These are phyloP conservation scores for Lipomyces mesembrius DNA, from an alignment of 805 yeast species.

Conservation along the genomic window DNA sequence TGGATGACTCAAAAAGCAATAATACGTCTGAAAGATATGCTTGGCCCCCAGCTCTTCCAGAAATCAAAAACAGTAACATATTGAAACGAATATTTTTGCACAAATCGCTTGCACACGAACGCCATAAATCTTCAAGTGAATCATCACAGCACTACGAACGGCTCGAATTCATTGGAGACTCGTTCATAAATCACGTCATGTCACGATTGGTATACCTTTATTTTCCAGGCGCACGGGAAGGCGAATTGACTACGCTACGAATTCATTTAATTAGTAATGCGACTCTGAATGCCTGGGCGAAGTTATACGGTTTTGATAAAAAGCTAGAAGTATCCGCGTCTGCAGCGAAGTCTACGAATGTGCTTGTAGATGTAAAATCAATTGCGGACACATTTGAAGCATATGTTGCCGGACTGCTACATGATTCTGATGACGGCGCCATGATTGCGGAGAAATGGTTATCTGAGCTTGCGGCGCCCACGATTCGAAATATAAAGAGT, in stretches of 20 bases:
- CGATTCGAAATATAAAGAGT: constrained; percentile 14
- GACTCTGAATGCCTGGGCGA: constrained; percentile 70
- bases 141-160: constrained; percentile 51
- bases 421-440: constrained; percentile 55
- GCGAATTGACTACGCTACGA: constrained; percentile 73
- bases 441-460: constrained; percentile 45
- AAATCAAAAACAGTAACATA: constrained; percentile 61
- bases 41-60: constrained; percentile 75
- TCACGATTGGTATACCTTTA: constrained; percentile 67
- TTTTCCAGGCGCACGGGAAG: constrained; percentile 76
- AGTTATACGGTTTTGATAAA: constrained; percentile 67
- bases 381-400: constrained; percentile 94
- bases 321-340: constrained; percentile 58
- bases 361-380: constrained; percentile 53
- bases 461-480: constrained; percentile 43
- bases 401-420: constrained; percentile 80
- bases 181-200: constrained; percentile 52
- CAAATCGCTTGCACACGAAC: constrained; percentile 66
- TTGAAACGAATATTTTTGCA: constrained; percentile 79
- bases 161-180: constrained; percentile 37
- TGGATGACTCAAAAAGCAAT: constrained; percentile 6
- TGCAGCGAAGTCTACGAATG: constrained; percentile 40
- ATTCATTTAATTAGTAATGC: constrained; percentile 73
- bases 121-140: constrained; percentile 40
- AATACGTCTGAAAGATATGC: neutral